Conservation (phyloP, 306 rosid genomes). For the Begonia loranthoides region DNA sequence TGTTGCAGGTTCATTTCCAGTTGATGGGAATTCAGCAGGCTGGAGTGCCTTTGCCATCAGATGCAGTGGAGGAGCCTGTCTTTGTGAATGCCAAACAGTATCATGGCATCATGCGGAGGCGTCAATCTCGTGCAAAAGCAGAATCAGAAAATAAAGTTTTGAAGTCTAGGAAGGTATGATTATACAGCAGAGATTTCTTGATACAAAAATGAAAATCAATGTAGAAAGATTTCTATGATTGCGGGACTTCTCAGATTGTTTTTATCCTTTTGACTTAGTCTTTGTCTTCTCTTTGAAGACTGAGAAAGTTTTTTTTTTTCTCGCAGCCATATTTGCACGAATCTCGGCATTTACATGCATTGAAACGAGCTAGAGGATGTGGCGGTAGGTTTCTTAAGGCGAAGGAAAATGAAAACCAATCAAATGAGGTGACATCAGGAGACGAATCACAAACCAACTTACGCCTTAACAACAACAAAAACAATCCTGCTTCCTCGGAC, state of each 20-base stretch:
- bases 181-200: no score
- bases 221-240: no score
- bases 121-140: conserved; percentile 95
- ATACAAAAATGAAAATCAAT: no score
- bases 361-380: conserved; percentile 80
- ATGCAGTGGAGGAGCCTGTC: conserved; percentile 89
- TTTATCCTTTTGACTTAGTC: neutral
- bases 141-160: conserved; percentile 78
- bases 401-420: conserved; percentile 48
- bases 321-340: conserved; percentile 94
- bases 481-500: conserved; percentile 40
- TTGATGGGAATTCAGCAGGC: conserved; percentile 94
- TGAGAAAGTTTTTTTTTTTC: neutral
- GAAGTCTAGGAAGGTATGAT: conserved; percentile 72
- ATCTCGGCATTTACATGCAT: conserved; percentile 82
- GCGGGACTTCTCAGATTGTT: no score
- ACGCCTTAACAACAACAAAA: conserved; percentile 51
- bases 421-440: conserved; percentile 25
- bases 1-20: conserved; percentile 71
- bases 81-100: conserved; percentile 92
- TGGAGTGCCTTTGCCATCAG: conserved; percentile 83
- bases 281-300: neutral
- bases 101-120: conserved; percentile 80
- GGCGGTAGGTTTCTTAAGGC: conserved; percentile 88
- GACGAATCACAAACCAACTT: conserved; percentile 40